Conservation (phyloP, 2,329 filamentous ascomycete species). For the Ramularia endophylla region DNA sequence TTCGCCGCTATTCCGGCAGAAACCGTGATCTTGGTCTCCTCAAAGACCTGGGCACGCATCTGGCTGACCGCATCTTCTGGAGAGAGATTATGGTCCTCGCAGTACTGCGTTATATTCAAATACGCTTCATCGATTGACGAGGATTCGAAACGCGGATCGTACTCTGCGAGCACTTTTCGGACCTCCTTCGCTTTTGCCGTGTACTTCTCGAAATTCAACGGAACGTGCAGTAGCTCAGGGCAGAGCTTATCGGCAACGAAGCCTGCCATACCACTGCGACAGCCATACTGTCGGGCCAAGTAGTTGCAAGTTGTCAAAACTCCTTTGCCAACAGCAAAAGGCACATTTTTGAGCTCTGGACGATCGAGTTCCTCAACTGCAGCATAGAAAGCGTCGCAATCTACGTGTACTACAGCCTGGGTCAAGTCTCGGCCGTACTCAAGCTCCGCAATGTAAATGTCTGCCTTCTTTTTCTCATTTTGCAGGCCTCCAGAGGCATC, state of each 20-base stretch:
- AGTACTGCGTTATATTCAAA: conserved; percentile 86
- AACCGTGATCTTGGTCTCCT: conserved; percentile 75
- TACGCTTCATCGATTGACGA: conserved; percentile 97
- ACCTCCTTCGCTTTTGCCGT: conserved; percentile 84
- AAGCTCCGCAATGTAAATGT: conserved; percentile 73
- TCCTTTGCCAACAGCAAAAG: conserved; percentile 81
- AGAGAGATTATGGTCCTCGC: conserved; percentile 57
- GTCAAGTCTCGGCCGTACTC: conserved; percentile 74
- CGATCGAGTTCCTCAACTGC: conserved; percentile 73
- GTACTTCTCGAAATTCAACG: conserved; percentile 87
- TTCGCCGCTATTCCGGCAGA: conserved; percentile 94
- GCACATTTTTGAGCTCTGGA: conserved; percentile 77
- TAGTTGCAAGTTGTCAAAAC: conserved; percentile 78
- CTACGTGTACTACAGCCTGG: conserved; percentile 82
- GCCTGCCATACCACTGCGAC: conserved; percentile 88
- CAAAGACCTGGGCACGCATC: conserved; percentile 69
- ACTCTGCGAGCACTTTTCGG: conserved; percentile 72
- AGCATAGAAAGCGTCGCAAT: conserved; percentile 97
- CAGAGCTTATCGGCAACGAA: conserved; percentile 96
- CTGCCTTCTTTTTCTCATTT: conserved; percentile 66
- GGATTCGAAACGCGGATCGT: conserved; percentile 86
- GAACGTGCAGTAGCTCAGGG: conserved; percentile 73
- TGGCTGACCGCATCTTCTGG: conserved; percentile 71
- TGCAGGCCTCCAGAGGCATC: conserved; percentile 54
- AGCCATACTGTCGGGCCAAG: conserved; percentile 80